Conservation (phyloP, 192 early-diverging fungal genomes). For the Lobulomyces angularis region DNA sequence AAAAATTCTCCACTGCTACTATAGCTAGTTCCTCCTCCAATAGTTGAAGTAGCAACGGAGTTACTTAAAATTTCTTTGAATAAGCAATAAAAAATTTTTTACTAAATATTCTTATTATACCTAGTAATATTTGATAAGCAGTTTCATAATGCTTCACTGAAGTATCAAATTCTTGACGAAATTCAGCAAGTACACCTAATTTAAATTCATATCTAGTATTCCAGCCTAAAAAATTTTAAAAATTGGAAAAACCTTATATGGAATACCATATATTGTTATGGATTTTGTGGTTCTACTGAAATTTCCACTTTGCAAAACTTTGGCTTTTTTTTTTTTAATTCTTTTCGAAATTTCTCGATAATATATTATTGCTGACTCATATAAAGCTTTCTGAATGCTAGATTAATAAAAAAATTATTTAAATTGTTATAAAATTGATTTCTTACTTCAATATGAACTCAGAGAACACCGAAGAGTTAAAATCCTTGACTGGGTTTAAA, state of each 20-base stretch:
- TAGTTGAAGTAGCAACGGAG: constrained; percentile 24
- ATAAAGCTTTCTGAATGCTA: constrained; percentile 54
- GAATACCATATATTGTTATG: no score
- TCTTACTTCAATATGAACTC: no score
- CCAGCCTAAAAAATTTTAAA: constrained; percentile 54
- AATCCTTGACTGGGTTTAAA: constrained; percentile 40
- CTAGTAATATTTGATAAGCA: constrained; percentile 50
- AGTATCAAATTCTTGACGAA: constrained; percentile 36
- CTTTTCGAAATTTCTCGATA: constrained; percentile 67
- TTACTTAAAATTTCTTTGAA: constrained; percentile 21
- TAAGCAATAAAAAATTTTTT: constrained; percentile 40
- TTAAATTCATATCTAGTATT: constrained; percentile 71
- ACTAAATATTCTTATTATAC: no score
- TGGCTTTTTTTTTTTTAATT: constrained; percentile 55
- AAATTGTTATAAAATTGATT: constrained; percentile 34
- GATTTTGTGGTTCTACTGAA: no score
- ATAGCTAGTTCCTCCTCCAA: constrained; percentile 12
- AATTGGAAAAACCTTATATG: no score
- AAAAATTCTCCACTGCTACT: constrained; percentile 23
- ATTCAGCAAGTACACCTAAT: constrained; percentile 38
- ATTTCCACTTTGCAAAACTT: no score
- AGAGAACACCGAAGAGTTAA: no score
- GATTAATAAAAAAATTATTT: constrained; percentile 37
- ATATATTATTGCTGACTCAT: constrained; percentile 56
- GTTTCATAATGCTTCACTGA: constrained; percentile 50